A percentile compares a stretch with the other conserved stretches of the same genome.
Conservation (phyloP, 805 yeast genomes). For the Lipomyces orientalis region DNA sequence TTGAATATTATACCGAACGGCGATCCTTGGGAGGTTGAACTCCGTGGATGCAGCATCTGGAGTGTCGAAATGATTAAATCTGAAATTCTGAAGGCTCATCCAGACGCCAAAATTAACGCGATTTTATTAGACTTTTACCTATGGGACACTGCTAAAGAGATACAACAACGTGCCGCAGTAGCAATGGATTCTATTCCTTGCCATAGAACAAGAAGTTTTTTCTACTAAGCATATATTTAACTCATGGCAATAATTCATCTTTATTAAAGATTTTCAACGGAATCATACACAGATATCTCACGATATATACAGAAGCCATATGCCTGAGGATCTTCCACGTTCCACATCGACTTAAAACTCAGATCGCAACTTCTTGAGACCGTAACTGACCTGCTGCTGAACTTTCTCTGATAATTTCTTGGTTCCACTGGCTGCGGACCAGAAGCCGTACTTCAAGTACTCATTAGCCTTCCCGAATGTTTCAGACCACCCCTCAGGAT, state of each 20-base stretch:
- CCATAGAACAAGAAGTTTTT: constrained; percentile 49
- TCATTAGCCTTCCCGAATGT: constrained; percentile 22
- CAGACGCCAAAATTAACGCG: constrained; percentile 44
- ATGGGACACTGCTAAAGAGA: constrained; percentile 53
- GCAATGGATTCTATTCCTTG: constrained; percentile 41
- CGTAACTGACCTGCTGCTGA: constrained; percentile 16
- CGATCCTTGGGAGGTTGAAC: constrained; percentile 48
- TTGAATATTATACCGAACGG: constrained; percentile 43
- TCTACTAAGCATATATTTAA: constrained; percentile 20
- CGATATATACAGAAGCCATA: neutral
- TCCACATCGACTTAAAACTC: constrained; percentile 1
- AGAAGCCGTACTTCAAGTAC: constrained; percentile 17
- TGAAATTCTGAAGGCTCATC: constrained; percentile 38
- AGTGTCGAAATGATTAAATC: constrained; percentile 48
- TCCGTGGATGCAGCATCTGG: constrained; percentile 52
- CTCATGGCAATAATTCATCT: neutral
- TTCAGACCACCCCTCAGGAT: constrained; percentile 25
- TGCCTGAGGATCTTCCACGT: neutral
- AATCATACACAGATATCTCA: neutral
- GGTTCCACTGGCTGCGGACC: constrained; percentile 22
- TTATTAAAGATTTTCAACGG: neutral
- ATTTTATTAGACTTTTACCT: constrained; percentile 51
- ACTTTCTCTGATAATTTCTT: constrained; percentile 20
- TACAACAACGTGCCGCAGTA: constrained; percentile 40
- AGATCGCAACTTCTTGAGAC: constrained; percentile 15